Evolutionary conservation across 257 asterid genomes (phyloP).

Genomic region (Solanum paucissectum): DNA sequence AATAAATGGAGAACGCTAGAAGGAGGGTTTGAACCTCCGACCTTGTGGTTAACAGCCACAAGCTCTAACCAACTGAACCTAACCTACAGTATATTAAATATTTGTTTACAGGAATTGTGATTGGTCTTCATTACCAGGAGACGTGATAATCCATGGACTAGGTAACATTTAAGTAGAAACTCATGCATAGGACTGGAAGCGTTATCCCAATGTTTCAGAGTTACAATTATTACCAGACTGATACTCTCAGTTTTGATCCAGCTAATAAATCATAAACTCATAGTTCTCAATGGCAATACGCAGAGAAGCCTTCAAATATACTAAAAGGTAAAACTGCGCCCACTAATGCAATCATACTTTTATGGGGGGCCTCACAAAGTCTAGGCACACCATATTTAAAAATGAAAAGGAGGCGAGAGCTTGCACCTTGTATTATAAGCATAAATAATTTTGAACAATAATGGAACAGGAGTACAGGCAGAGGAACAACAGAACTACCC

Average conservation of each 20-base stretch:
- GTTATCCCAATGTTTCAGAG: not conserved
- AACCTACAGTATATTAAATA: not conserved
- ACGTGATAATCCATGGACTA: not conserved
- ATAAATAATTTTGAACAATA: not conserved
- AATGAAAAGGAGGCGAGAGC: not conserved
- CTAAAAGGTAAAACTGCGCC: not conserved
- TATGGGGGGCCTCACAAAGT: not conserved
- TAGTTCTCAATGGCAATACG: not conserved
- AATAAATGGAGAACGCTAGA: constrained; percentile 23
- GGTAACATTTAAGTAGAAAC: not conserved
- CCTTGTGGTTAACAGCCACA: constrained; percentile 99
- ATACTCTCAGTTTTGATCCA: too few species aligned
- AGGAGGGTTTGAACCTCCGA: constrained; percentile 81
- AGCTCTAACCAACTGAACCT: not conserved
- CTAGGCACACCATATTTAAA: not conserved
- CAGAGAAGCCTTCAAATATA: not conserved
- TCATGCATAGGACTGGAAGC: not conserved
- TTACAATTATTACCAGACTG: not conserved
- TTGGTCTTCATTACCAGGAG: not conserved
- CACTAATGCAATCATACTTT: not conserved
- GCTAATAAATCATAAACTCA: not conserved
- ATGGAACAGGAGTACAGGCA: not conserved
- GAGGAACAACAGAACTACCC: not conserved
- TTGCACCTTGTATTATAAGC: not conserved
- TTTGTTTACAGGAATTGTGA: not conserved